phyloP scores from a whole-genome alignment of 1,284 basidiomycete genomes.

The Pyrrhoderma noxium region DNA sequence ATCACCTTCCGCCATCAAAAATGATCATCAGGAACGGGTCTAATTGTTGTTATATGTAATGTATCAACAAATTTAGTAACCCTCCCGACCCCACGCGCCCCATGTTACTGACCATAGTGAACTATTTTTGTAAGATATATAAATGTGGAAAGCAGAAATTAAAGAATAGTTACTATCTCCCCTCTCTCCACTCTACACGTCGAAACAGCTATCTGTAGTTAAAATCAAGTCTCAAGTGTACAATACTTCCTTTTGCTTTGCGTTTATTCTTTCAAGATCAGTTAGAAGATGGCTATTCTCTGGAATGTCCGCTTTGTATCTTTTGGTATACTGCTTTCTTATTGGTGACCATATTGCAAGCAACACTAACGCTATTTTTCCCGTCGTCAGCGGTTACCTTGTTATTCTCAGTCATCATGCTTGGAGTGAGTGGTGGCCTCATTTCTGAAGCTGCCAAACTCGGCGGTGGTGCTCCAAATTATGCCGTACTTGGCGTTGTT shows the following conservation, averaged over 20 bases:
- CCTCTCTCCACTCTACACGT: no score
- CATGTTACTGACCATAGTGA: no score
- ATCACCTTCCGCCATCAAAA: no score
- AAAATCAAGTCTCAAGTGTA: no score
- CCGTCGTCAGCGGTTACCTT: not conserved
- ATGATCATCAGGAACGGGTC: no score
- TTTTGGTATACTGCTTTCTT: constrained; percentile 9
- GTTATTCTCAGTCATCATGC: constrained; percentile 18
- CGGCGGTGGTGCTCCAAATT: not conserved
- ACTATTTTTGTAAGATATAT: no score
- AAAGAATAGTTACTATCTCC: no score
- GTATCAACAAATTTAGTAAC: no score
- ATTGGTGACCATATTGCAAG: not conserved
- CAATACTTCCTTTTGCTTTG: not conserved
- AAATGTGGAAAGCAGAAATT: no score
- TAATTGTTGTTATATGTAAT: no score
- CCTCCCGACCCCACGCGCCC: no score
- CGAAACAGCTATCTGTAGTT: not conserved
- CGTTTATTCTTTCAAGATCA: not conserved
- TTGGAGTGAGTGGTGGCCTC: constrained; percentile 12
- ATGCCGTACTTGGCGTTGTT: constrained; percentile 14
- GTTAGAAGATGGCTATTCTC: constrained; percentile 1
- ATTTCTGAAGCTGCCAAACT: constrained; percentile 6
- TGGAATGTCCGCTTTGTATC: constrained; percentile 8
- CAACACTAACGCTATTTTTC: no score